phyloP scores from a whole-genome alignment of 805 yeast species.

The Saturnispora hagleri region DNA sequence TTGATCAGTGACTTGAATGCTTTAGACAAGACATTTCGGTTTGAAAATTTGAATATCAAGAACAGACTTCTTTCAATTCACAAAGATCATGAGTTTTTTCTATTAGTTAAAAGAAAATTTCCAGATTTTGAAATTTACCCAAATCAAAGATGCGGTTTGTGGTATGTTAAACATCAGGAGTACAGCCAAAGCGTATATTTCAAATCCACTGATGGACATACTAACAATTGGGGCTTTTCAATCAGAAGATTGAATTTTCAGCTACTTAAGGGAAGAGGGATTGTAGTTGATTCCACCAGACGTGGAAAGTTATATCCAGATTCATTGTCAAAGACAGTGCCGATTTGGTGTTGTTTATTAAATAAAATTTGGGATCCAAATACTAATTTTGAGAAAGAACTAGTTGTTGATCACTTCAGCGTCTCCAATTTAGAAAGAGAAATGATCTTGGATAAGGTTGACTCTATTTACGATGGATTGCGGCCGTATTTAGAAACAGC shows the following conservation, averaged over 20 bases:
- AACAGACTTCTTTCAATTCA: slow-evolving; percentile 64
- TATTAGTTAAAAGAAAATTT: slow-evolving; percentile 27
- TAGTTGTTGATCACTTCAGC: slow-evolving; percentile 36
- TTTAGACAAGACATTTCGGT: slow-evolving; percentile 9
- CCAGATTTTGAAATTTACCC: slow-evolving; percentile 41
- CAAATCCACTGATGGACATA: slow-evolving; percentile 90
- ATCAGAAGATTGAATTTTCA: slow-evolving; percentile 68
- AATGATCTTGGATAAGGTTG: slow-evolving; percentile 41
- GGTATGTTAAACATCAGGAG: slow-evolving; percentile 56
- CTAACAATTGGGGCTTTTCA: slow-evolving; percentile 71
- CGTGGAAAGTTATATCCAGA: slow-evolving; percentile 83
- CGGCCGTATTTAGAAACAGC: slow-evolving; percentile 3
- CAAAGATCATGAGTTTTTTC: slow-evolving; percentile 48
- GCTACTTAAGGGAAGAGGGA: slow-evolving; percentile 38
- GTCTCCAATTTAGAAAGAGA: slow-evolving; percentile 50
- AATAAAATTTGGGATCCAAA: slow-evolving; percentile 43
- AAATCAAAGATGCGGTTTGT: slow-evolving; percentile 79
- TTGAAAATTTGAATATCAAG: slow-evolving; percentile 10
- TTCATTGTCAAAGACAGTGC: slow-evolving; percentile 76
- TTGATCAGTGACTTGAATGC: slow-evolving; percentile 9
- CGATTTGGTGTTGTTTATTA: slow-evolving; percentile 84
- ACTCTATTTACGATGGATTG: slow-evolving; percentile 15
- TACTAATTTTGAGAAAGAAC: slow-evolving; percentile 6
- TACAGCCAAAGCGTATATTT: slow-evolving; percentile 50
- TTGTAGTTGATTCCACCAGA: slow-evolving; percentile 77